Percentiles rank a stretch among this genome's conserved stretches.
These are phyloP conservation scores for Jimgerdemannia lactiflua DNA, from an alignment of 192 early-diverging fungal species.

Conservation along the genomic window DNA sequence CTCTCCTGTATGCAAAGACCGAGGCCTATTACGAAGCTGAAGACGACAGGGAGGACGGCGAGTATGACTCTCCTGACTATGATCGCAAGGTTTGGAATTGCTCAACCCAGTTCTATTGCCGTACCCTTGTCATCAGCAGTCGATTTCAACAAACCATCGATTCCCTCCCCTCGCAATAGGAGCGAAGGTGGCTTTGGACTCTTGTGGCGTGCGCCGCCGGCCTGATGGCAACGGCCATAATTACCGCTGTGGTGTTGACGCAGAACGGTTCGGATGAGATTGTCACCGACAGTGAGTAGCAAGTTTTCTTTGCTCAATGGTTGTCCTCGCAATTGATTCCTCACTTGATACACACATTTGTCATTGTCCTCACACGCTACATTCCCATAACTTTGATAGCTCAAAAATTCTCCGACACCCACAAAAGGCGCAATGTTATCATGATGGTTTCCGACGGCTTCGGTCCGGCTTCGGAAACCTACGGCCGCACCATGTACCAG, in stretches of 20 bases:
- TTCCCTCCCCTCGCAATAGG: neutral
- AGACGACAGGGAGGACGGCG: neutral
- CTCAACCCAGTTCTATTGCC: too few species aligned
- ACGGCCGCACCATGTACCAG: constrained; percentile 82
- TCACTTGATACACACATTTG: too few species aligned
- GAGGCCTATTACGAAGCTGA: neutral
- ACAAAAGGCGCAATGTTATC: constrained; percentile 71
- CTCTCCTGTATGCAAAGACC: neutral
- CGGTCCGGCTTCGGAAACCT: constrained; percentile 90
- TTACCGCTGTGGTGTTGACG: neutral
- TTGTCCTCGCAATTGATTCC: too few species aligned
- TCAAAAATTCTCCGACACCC: neutral
- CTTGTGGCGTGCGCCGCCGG: neutral
- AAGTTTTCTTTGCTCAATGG: too few species aligned
- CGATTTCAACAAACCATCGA: too few species aligned
- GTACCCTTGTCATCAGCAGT: too few species aligned
- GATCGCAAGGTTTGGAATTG: neutral
- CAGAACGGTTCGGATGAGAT: neutral
- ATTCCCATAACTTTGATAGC: neutral
- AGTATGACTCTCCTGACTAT: neutral
- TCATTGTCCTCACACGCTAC: neutral
- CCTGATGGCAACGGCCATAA: neutral
- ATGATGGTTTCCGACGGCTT: constrained; percentile 96
- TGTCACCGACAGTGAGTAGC: neutral
- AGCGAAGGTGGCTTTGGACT: neutral